Percentiles rank a stretch among this genome's conserved stretches.
phyloP scores from a whole-genome alignment of 192 early-diverging fungal species.

The Backusella tarrabulga region DNA sequence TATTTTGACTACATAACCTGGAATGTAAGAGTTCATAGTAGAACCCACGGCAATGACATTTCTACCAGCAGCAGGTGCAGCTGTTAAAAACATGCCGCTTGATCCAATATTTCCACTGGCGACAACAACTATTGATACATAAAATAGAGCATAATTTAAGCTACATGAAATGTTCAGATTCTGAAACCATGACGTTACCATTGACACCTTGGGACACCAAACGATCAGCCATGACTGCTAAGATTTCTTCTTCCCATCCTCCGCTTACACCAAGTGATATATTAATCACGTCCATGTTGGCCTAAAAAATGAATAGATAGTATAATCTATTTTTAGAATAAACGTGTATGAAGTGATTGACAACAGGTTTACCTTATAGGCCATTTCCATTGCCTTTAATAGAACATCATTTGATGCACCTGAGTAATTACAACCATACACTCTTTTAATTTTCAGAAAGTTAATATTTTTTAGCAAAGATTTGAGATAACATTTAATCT shows the following conservation, averaged over 20 bases:
- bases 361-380: slow-evolving; percentile 42
- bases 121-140: slow-evolving; percentile 43
- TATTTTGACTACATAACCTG: slow-evolving; percentile 30
- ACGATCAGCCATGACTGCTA: slow-evolving; percentile 54
- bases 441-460: slow-evolving; percentile 14
- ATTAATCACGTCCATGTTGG: slow-evolving; percentile 78
- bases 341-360: neutral
- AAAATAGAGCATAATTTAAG: neutral
- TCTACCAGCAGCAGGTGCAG: slow-evolving; percentile 54
- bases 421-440: slow-evolving; percentile 74
- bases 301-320: slow-evolving; percentile 9
- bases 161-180: neutral
- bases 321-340: slow-evolving; percentile 7
- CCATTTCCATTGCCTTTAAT: slow-evolving; percentile 72
- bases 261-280: slow-evolving; percentile 74
- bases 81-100: slow-evolving; percentile 57
- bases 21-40: slow-evolving; percentile 38
- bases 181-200: slow-evolving; percentile 11
- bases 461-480: neutral
- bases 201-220: slow-evolving; percentile 43
- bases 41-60: slow-evolving; percentile 59
- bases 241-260: slow-evolving; percentile 60
- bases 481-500: neutral
- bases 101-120: slow-evolving; percentile 66
- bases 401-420: slow-evolving; percentile 68